Conservation (phyloP, 139 green algal genomes). For the Volvox africanus region DNA sequence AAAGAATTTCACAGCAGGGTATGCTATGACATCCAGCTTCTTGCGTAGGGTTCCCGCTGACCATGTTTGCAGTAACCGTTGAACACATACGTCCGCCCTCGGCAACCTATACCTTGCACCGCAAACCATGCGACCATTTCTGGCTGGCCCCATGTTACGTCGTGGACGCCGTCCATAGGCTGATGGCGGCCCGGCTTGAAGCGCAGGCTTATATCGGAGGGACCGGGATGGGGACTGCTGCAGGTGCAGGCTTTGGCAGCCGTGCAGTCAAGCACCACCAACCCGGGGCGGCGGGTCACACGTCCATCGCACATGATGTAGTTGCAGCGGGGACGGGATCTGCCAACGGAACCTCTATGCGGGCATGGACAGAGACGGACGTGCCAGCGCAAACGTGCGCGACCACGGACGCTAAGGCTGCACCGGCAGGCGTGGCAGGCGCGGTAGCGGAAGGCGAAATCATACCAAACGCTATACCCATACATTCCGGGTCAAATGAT, state of each 20-base stretch:
- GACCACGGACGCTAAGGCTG: neutral
- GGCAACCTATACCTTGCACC: neutral
- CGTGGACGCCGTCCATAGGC: neutral
- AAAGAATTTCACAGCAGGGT: too few species aligned
- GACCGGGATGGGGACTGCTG: neutral
- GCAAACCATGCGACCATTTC: neutral
- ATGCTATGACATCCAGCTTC: too few species aligned
- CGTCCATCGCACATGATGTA: neutral
- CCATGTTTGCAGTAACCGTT: neutral
- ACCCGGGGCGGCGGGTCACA: neutral
- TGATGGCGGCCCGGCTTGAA: slow-evolving; percentile 1
- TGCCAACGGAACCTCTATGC: neutral
- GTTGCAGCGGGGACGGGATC: neutral
- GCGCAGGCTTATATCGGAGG: neutral
- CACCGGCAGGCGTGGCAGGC: neutral
- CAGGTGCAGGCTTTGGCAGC: neutral
- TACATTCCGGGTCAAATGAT: too few species aligned
- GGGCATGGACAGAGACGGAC: neutral
- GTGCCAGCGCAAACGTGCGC: neutral
- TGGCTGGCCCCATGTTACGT: too few species aligned
- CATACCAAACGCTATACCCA: too few species aligned
- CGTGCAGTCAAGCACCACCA: too few species aligned
- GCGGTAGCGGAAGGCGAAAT: neutral
- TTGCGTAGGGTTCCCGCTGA: neutral
- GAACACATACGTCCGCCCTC: neutral